Conservation (phyloP, 2,329 filamentous ascomycete species). For the Onygena corvina region DNA sequence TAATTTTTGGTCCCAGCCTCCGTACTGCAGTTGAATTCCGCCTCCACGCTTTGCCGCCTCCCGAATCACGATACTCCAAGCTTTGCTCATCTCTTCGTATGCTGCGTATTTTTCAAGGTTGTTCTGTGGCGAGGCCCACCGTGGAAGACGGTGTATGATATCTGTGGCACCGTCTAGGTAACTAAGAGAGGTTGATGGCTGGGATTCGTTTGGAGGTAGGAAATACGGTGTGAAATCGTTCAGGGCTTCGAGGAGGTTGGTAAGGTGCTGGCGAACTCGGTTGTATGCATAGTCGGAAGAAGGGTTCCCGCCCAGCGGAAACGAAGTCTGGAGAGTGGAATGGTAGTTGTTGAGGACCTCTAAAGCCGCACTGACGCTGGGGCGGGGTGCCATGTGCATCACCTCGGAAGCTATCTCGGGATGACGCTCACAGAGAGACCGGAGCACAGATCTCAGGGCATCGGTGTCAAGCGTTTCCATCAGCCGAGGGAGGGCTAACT, state of each 20-base stretch:
- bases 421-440: slow-evolving; percentile 80
- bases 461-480: slow-evolving; percentile 83
- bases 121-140: slow-evolving; percentile 81
- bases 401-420: slow-evolving; percentile 78
- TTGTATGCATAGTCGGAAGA: slow-evolving; percentile 93
- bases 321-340: slow-evolving; percentile 60
- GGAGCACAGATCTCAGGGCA: slow-evolving; percentile 74
- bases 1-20: slow-evolving; percentile 83
- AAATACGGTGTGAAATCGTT: slow-evolving; percentile 94
- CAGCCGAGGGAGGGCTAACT: slow-evolving; percentile 59
- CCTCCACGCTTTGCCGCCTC: slow-evolving; percentile 85
- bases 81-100: slow-evolving; percentile 89
- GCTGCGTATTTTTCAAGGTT: slow-evolving; percentile 89
- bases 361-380: slow-evolving; percentile 67
- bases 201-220: slow-evolving; percentile 76
- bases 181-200: slow-evolving; percentile 68
- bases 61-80: slow-evolving; percentile 82
- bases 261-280: slow-evolving; percentile 68
- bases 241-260: slow-evolving; percentile 73
- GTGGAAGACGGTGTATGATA: slow-evolving; percentile 75
- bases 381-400: slow-evolving; percentile 70
- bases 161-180: slow-evolving; percentile 86
- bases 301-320: slow-evolving; percentile 72
- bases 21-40: slow-evolving; percentile 77
- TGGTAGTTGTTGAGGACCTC: slow-evolving; percentile 75